phyloP scores from a whole-genome alignment of 257 asterid genomes.

The Datura wrightii region DNA sequence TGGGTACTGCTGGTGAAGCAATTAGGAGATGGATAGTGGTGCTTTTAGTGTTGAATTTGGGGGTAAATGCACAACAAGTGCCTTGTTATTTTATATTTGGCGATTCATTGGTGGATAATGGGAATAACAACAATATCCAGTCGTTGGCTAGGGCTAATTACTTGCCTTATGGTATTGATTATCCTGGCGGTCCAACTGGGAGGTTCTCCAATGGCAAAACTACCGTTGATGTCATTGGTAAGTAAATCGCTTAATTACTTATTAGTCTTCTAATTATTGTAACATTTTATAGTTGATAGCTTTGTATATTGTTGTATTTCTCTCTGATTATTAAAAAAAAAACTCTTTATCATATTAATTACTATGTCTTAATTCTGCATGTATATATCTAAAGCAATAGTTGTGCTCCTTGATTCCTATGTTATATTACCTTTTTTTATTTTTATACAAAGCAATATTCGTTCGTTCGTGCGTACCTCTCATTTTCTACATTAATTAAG shows the following conservation, averaged over 20 bases:
- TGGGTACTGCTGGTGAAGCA: constrained; percentile 37
- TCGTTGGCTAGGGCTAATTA: constrained; percentile 75
- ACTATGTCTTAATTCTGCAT: too few species aligned
- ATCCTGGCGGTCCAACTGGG: constrained; percentile 65
- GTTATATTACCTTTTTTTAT: too few species aligned
- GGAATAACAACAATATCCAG: constrained; percentile 64
- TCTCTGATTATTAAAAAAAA: too few species aligned
- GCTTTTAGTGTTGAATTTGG: constrained; percentile 27
- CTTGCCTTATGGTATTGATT: constrained; percentile 79
- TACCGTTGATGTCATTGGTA: constrained; percentile 69
- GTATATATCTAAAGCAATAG: too few species aligned
- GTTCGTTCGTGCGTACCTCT: neutral
- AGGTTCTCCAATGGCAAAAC: constrained; percentile 75
- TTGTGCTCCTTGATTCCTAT: too few species aligned
- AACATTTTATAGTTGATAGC: too few species aligned
- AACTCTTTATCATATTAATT: too few species aligned
- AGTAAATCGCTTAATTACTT: constrained; percentile 21
- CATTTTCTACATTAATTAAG: neutral
- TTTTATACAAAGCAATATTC: too few species aligned
- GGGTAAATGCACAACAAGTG: neutral
- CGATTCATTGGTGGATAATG: constrained; percentile 77
- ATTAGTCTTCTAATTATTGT: neutral
- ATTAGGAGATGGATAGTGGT: constrained; percentile 36
- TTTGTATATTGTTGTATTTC: too few species aligned
- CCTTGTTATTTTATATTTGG: constrained; percentile 78